A percentile compares a stretch with the other conserved stretches of the same genome.
Evolutionary conservation across 371 early-diverging fungal genomes (phyloP).

Genomic region (Rhizopus sp.): DNA sequence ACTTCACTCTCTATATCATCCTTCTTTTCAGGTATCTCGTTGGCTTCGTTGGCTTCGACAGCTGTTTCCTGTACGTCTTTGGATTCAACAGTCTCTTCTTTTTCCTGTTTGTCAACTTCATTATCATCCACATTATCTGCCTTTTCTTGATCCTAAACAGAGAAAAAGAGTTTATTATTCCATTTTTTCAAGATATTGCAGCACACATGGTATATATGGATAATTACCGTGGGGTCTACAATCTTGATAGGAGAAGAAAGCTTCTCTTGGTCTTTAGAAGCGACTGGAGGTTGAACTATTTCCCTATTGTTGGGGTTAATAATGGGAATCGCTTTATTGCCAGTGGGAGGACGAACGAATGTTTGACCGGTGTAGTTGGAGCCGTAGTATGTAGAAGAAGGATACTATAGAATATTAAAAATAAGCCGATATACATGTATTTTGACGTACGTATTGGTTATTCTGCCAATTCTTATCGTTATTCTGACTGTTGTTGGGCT

Average conservation of each 20-base stretch:
- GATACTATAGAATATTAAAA: conserved; percentile 27
- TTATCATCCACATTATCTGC: conserved; percentile 45
- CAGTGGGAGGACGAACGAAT: conserved; percentile 52
- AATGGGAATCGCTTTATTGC: conserved; percentile 66
- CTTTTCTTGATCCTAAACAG: conserved; percentile 29
- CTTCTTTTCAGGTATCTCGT: conserved; percentile 47
- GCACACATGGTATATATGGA: conserved; percentile 18
- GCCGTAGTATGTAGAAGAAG: conserved; percentile 32
- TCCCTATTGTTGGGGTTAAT: conserved; percentile 75
- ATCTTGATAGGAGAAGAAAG: conserved; percentile 62
- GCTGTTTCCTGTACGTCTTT: conserved; percentile 44
- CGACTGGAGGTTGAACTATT: conserved; percentile 54
- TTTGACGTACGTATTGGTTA: conserved; percentile 30
- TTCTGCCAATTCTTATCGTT: conserved; percentile 16
- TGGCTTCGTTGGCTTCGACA: conserved; percentile 36
- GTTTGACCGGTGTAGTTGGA: conserved; percentile 35
- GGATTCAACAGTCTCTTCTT: conserved; percentile 38
- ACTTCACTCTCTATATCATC: conserved; percentile 9
- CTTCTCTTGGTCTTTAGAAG: conserved; percentile 20
- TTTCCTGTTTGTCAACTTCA: conserved; percentile 39
- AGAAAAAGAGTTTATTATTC: neutral
- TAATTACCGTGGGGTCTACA: conserved; percentile 55
- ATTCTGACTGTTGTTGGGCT: conserved; percentile 24
- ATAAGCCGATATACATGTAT: neutral
- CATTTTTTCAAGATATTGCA: neutral